These are phyloP conservation scores for Letharia columbiana DNA, from an alignment of 495 filamentous ascomycete species.

Conservation along the genomic window DNA sequence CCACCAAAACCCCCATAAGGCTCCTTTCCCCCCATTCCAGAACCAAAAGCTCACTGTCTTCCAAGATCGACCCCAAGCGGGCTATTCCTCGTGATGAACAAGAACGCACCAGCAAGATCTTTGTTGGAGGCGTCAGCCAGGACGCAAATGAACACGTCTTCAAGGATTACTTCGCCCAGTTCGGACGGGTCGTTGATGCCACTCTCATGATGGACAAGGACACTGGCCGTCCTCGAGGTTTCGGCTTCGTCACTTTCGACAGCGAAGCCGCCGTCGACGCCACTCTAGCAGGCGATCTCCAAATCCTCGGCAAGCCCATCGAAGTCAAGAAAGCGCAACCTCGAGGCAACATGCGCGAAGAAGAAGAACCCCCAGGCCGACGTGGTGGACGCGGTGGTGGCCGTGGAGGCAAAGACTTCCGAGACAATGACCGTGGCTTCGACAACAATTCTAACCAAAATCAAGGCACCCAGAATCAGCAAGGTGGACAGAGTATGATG, in stretches of 20 bases:
- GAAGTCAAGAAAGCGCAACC: constrained; percentile 98
- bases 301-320: constrained; percentile 90
- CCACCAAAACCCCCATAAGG: constrained; percentile 15
- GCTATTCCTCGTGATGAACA: constrained; percentile 97
- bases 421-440: constrained; percentile 43
- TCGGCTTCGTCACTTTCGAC: constrained; percentile 99
- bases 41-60: constrained; percentile 26
- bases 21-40: constrained; percentile 12
- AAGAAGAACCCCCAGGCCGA: constrained; percentile 51
- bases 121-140: constrained; percentile 95
- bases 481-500: constrained; percentile 29
- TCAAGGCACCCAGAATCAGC: constrained; percentile 41
- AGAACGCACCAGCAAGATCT: constrained; percentile 95
- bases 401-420: constrained; percentile 32
- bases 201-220: constrained; percentile 99
- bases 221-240: constrained; percentile 87
- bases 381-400: constrained; percentile 53
- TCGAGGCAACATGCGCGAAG: constrained; percentile 85
- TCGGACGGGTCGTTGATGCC: constrained; percentile 90
- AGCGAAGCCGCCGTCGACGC: constrained; percentile 91
- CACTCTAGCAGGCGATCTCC: constrained; percentile 66
- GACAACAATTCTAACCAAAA: constrained; percentile 37
- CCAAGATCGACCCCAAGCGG: constrained; percentile 91
- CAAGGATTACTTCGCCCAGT: constrained; percentile 91
- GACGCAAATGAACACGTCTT: constrained; percentile 94